phyloP scores from a whole-genome alignment of 345 rosid species.

The Rhizophora apiculata region DNA sequence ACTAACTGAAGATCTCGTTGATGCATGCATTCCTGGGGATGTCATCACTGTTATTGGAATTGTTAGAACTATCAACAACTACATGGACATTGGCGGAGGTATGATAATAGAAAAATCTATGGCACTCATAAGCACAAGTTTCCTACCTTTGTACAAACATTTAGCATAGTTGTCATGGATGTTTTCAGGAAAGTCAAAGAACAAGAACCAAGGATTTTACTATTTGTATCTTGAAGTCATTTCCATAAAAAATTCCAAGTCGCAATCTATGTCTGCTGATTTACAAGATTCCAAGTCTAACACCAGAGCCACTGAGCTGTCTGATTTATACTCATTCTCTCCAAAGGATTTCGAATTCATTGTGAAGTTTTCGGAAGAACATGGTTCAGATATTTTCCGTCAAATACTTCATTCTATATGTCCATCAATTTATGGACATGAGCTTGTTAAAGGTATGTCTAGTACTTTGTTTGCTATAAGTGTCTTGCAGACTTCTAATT shows the following conservation, averaged over 20 bases:
- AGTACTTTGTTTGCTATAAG: no score
- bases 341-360: conserved; percentile 87
- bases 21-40: conserved; percentile 93
- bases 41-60: conserved; percentile 95
- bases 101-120: conserved; percentile 6
- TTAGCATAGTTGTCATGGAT: neutral
- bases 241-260: conserved; percentile 74
- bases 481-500: neutral
- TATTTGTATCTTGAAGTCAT: conserved; percentile 85
- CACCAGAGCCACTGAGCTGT: conserved; percentile 48
- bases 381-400: conserved; percentile 75
- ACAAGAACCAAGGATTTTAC: conserved; percentile 85
- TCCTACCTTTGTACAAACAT: neutral
- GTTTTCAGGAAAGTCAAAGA: conserved; percentile 76
- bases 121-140: neutral
- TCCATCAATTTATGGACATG: conserved; percentile 97
- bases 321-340: conserved; percentile 74
- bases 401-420: conserved; percentile 82
- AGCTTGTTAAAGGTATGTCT: conserved; percentile 85
- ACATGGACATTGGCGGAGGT: conserved; percentile 99
- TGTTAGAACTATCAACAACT: conserved; percentile 77
- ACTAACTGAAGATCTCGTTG: conserved; percentile 86
- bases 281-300: conserved; percentile 45
- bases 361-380: conserved; percentile 80
- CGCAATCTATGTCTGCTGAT: conserved; percentile 57